Percentiles rank a stretch among this genome's conserved stretches.
Evolutionary conservation across 768 basidiomycete species (phyloP).

Genomic region (Daedalea quercina): DNA sequence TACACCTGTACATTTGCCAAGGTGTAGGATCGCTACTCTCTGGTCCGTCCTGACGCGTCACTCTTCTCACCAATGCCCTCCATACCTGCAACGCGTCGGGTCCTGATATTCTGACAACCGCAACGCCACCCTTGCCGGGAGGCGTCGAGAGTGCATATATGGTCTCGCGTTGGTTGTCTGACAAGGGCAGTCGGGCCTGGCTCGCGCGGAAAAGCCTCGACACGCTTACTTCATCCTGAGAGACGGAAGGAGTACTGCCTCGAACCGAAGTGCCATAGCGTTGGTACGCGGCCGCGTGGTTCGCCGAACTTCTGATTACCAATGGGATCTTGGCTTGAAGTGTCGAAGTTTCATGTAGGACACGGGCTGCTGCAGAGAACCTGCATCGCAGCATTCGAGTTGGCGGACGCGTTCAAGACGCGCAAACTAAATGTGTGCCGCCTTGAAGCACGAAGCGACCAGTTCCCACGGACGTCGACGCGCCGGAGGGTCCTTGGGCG

Average conservation of each 20-base stretch:
- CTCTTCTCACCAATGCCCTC: constrained; percentile 41
- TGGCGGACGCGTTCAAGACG: neutral
- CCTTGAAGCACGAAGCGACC: neutral
- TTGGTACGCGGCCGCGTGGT: no score
- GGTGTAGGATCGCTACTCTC: no score
- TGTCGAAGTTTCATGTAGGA: no score
- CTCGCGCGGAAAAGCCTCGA: no score
- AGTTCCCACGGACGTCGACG: neutral
- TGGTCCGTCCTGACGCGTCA: constrained; percentile 26
- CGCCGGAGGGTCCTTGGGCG: neutral
- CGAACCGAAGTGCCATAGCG: no score
- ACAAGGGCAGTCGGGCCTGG: constrained; percentile 21
- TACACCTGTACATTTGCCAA: constrained; percentile 67
- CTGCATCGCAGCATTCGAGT: neutral
- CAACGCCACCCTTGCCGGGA: constrained; percentile 79
- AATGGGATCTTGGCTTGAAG: no score
- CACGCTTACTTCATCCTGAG: no score
- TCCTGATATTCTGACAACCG: constrained; percentile 78
- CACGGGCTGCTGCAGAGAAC: neutral
- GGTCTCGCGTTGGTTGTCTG: constrained; percentile 57
- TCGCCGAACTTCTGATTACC: no score
- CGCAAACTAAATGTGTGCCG: neutral
- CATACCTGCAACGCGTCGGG: constrained; percentile 63
- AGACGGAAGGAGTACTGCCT: no score
- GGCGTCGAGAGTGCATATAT: constrained; percentile 89